A percentile compares a stretch with the other conserved stretches of the same genome.
Evolutionary conservation across 2,329 filamentous ascomycete species (phyloP).

Genomic region (Claviceps cyperi): DNA sequence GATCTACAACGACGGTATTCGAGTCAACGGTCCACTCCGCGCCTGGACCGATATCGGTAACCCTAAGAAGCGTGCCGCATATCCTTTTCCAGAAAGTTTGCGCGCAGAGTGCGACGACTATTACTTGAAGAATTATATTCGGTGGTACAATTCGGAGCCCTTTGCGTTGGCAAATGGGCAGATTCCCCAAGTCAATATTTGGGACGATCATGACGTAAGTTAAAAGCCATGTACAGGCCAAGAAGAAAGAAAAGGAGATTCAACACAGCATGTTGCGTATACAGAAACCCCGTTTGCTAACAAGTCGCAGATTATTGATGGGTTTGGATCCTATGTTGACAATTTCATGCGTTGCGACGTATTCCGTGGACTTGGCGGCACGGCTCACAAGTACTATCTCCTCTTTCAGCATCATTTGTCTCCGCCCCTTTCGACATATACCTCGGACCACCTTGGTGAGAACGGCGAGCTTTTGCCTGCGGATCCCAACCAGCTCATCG

Average conservation of each 20-base stretch:
- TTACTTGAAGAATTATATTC: conserved; percentile 80
- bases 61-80: conserved; percentile 64
- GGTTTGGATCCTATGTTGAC: conserved; percentile 86
- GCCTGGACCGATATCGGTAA: conserved; percentile 76
- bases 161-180: conserved; percentile 80
- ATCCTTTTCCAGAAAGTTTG: conserved; percentile 63
- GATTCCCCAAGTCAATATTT: conserved; percentile 92
- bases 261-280: not conserved
- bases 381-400: conserved; percentile 96
- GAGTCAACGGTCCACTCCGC: conserved; percentile 68
- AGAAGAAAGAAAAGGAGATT: not conserved
- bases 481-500: conserved; percentile 57
- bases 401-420: conserved; percentile 91
- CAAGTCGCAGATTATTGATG: conserved; percentile 58
- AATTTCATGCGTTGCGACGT: conserved; percentile 88
- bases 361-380: conserved; percentile 79
- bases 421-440: conserved; percentile 74
- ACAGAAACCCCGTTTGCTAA: not conserved
- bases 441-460: conserved; percentile 32
- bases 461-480: conserved; percentile 30
- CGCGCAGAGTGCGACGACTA: conserved; percentile 77
- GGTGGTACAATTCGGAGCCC: conserved; percentile 68
- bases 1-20: conserved; percentile 89
- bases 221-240: not conserved
- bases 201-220: conserved; percentile 82